phyloP scores from a whole-genome alignment of 2,329 filamentous ascomycete species.

The Calonectria pseudoturangicola region DNA sequence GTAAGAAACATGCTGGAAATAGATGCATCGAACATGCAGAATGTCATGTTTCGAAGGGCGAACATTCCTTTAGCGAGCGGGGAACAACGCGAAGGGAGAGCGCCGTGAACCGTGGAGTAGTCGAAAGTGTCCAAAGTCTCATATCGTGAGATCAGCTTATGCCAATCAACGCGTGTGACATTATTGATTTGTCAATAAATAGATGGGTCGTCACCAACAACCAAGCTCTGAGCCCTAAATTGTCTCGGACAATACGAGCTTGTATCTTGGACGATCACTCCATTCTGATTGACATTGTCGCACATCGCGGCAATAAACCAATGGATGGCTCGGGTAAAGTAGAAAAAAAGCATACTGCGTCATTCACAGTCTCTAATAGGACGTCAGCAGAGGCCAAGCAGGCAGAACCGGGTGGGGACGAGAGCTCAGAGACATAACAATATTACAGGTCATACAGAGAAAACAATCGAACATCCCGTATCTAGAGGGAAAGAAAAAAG shows the following conservation, averaged over 20 bases:
- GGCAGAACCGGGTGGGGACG: not conserved
- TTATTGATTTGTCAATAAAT: not conserved
- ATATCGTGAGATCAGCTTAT: slow-evolving; percentile 6
- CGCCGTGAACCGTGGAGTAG: not conserved
- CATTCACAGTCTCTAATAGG: not conserved
- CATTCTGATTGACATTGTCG: not conserved
- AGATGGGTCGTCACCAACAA: not conserved
- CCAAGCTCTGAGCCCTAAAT: not conserved
- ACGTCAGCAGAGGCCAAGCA: not conserved
- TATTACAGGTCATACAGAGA: not conserved
- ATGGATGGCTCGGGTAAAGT: not conserved
- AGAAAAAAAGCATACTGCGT: not conserved
- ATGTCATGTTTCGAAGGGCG: not conserved
- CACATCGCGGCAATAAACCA: not conserved
- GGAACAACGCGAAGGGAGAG: not conserved
- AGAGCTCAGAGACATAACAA: not conserved
- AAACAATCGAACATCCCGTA: not conserved
- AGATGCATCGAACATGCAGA: not conserved
- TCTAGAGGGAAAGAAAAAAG: not conserved
- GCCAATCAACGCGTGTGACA: not conserved
- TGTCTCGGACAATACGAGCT: slow-evolving; percentile 15
- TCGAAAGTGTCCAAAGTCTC: not conserved
- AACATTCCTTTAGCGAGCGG: not conserved
- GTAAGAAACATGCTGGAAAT: not conserved
- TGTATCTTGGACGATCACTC: not conserved